Conservation (phyloP, 495 filamentous ascomycete genomes). For the Penicillium riverlandense region DNA sequence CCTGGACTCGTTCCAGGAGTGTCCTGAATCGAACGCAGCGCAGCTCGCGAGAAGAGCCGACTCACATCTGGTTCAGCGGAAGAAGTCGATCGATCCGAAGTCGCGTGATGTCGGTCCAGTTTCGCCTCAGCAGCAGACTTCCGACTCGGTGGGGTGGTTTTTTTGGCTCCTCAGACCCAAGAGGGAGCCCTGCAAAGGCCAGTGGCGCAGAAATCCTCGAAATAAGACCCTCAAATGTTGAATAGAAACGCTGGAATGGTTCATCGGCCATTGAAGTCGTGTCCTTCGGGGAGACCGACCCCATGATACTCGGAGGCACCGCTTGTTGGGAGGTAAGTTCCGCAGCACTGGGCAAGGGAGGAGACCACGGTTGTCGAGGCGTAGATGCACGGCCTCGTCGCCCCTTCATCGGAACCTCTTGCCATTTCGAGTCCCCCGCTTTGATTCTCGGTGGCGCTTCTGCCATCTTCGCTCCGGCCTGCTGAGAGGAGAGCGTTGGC, state of each 20-base stretch:
- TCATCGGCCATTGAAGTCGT: slow-evolving; percentile 50
- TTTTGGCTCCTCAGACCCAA: slow-evolving; percentile 49
- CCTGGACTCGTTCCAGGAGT: slow-evolving; percentile 32
- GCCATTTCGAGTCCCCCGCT: slow-evolving; percentile 28
- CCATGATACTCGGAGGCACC: slow-evolving; percentile 17
- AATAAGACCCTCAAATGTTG: slow-evolving; percentile 75
- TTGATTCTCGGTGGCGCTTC: slow-evolving; percentile 43
- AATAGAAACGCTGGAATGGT: slow-evolving; percentile 83
- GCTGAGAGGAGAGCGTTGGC: slow-evolving; percentile 66
- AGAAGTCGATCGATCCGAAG: slow-evolving; percentile 26
- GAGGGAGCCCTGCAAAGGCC: slow-evolving; percentile 84
- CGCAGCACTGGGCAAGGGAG: slow-evolving; percentile 24
- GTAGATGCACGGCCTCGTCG: slow-evolving; percentile 15
- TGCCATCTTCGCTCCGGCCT: slow-evolving; percentile 66
- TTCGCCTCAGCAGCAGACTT: slow-evolving; percentile 35
- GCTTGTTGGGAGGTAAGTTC: slow-evolving; percentile 31
- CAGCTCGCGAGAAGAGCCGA: slow-evolving; percentile 71
- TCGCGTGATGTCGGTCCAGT: slow-evolving; percentile 28
- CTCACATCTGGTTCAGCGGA: slow-evolving; percentile 62
- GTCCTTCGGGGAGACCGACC: slow-evolving; percentile 6
- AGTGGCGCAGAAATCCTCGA: slow-evolving; percentile 80
- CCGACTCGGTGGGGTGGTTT: slow-evolving; percentile 26
- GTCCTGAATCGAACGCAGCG: slow-evolving; percentile 61
- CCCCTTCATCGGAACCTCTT: slow-evolving; percentile 20
- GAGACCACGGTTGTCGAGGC: slow-evolving; percentile 30